Base-by-base conservation (phyloP, 2,329 filamentous ascomycete species). In the Cytospora schulzeri region DNA sequence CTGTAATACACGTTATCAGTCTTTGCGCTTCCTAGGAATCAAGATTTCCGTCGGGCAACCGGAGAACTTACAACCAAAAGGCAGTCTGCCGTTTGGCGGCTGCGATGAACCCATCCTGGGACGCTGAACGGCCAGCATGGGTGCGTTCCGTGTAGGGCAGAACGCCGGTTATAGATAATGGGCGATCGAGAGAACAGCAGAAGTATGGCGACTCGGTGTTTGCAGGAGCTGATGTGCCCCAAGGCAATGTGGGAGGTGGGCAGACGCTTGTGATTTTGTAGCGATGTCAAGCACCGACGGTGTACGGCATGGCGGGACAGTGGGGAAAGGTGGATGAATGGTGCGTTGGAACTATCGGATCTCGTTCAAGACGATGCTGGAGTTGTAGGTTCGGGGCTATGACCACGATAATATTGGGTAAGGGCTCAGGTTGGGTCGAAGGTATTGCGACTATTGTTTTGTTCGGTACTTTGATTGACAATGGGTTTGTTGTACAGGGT, bases 41-140 rank as follows among this genome's bases (percentile, higher is more conserved):
- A 59, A 59, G 38, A 54, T 52, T 22, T 56, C 22, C 17, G 29
- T 33, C 17, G 26, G 50, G 15, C 17, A n/a, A 28, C 22, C 12
- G 48, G 60, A 51, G 59, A 55, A 83, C 88, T 70, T 82, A 91
- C 88, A 91, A 72, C 88, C 88, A 81, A 91, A 91, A 45, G 86
- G 85, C 73, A 85, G 78, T 51, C 52, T 63, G 63, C 81, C 77
- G 71, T 85, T 80, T 71, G 82, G 79, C 74, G 81, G 80, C 77
- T 82, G 83, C 77, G 79, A 81, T 77, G 84, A 83, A 82, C 79
- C 83, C 85, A 87, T 88, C 74, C 78, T 84, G 74, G 79, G 80
- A 80, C 76, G 80, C 73, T 82, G 81, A 76, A 84, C 75, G 71
- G 80, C 82, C 72, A 85, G 82, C 84, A 87, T 87, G 80, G 75